These are phyloP conservation scores for Papiliotrema laurentii DNA, from an alignment of 1,284 basidiomycete genomes.

Conservation along the genomic window DNA sequence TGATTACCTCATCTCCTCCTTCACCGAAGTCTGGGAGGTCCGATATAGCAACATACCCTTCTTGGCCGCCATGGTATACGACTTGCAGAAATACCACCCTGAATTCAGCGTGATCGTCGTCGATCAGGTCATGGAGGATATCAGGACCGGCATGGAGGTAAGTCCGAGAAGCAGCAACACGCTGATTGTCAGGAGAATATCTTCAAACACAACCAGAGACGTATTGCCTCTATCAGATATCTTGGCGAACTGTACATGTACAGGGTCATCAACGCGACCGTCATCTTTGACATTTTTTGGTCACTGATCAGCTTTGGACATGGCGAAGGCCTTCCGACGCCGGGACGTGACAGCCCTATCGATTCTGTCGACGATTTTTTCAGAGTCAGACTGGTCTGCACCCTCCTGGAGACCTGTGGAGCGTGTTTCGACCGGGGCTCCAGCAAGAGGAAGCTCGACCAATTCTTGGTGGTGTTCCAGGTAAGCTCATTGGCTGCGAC, in stretches of 20 bases:
- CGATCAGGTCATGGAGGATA: conserved; percentile 90
- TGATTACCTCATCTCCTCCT: conserved; percentile 62
- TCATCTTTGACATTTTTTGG: conserved; percentile 94
- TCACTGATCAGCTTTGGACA: conserved; percentile 93
- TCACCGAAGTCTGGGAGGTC: conserved; percentile 95
- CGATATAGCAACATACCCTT: conserved; percentile 85
- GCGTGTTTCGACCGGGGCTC: conserved; percentile 93
- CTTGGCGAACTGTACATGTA: conserved; percentile 97
- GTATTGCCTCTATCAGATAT: conserved; percentile 86
- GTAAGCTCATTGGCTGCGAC: conserved; percentile 47
- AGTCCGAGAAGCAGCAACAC: conserved; percentile 4
- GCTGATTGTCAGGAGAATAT: conserved; percentile 61
- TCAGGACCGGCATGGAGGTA: conserved; percentile 78
- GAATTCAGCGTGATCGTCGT: conserved; percentile 83
- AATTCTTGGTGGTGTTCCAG: conserved; percentile 89
- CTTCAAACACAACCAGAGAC: conserved; percentile 90
- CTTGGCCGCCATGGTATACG: conserved; percentile 90
- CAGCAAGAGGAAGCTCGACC: conserved; percentile 85
- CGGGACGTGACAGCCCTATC: conserved; percentile 66
- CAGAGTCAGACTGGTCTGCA: conserved; percentile 85
- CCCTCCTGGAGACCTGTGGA: conserved; percentile 91
- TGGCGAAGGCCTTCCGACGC: conserved; percentile 83
- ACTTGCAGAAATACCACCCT: conserved; percentile 86
- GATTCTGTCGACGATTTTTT: conserved; percentile 97
- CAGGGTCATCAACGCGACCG: conserved; percentile 78